phyloP scores from a whole-genome alignment of 1,284 basidiomycete genomes.

The Pholiota adiposa region DNA sequence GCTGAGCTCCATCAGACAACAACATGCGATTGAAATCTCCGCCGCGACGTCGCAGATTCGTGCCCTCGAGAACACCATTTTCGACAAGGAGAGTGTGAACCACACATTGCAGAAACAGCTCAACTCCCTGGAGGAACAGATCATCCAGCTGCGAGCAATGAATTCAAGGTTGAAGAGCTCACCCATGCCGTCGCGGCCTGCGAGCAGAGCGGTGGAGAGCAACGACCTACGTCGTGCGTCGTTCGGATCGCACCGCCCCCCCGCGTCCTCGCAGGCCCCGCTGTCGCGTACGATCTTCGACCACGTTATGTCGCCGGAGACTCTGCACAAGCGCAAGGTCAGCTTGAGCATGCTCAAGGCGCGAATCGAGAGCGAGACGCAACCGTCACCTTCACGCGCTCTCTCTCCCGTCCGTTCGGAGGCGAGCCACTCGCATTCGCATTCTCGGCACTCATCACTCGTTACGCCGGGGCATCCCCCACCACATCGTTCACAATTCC shows the following conservation, averaged over 20 bases:
- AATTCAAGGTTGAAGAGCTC: constrained; percentile 37
- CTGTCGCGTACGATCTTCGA: constrained; percentile 62
- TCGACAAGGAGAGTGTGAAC: constrained; percentile 70
- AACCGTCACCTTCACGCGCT: constrained; percentile 48
- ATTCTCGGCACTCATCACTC: constrained; percentile 22
- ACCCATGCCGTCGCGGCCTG: constrained; percentile 46
- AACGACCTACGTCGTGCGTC: constrained; percentile 51
- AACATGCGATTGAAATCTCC: constrained; percentile 80
- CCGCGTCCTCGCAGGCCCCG: constrained; percentile 37
- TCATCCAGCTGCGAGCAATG: constrained; percentile 45
- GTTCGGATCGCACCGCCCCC: constrained; percentile 45
- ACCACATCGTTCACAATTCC: constrained; percentile 62
- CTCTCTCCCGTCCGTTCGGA: constrained; percentile 53
- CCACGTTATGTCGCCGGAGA: constrained; percentile 72
- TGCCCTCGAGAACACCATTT: constrained; percentile 70
- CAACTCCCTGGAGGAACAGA: constrained; percentile 62
- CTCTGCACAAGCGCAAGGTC: constrained; percentile 82
- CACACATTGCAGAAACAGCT: constrained; percentile 78
- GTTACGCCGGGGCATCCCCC: constrained; percentile 13
- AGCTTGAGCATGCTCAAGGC: constrained; percentile 89
- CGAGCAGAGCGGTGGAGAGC: constrained; percentile 51
- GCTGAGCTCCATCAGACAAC: constrained; percentile 66
- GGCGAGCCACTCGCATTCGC: constrained; percentile 10
- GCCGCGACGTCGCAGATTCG: constrained; percentile 78
- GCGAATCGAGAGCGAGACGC: constrained; percentile 79